phyloP scores from a whole-genome alignment of 2,329 filamentous ascomycete genomes.

The Anthostomella pinea region DNA sequence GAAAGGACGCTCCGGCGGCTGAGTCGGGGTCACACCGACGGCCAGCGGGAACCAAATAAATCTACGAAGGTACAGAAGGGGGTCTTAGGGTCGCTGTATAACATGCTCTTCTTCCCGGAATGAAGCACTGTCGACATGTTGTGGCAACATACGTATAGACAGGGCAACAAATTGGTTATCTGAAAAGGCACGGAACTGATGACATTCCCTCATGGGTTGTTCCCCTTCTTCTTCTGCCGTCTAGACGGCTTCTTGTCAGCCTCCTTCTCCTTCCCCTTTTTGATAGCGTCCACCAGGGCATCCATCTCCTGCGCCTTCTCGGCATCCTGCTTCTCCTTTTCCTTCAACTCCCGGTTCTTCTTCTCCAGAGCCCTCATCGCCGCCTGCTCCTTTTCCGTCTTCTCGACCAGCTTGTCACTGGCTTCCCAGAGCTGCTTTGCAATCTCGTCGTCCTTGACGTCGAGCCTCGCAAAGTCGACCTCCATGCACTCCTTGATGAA shows the following conservation, averaged over 20 bases:
- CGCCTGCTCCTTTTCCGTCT: constrained; percentile 76
- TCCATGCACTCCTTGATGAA: constrained; percentile 87
- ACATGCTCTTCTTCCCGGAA: no score
- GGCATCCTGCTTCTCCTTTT: constrained; percentile 29
- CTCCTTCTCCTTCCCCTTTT: constrained; percentile 31
- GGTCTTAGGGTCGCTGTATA: no score
- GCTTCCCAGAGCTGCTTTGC: constrained; percentile 88
- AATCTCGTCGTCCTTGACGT: constrained; percentile 73
- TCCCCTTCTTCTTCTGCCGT: constrained; percentile 32
- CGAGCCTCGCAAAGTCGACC: constrained; percentile 66
- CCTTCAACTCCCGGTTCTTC: constrained; percentile 36
- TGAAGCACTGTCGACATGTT: no score
- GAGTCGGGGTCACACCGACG: no score
- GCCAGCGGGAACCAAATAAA: no score
- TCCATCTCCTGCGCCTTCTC: constrained; percentile 31
- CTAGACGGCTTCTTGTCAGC: constrained; percentile 31
- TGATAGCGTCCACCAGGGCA: constrained; percentile 28
- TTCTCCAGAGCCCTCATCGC: constrained; percentile 36
- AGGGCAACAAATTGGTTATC: no score
- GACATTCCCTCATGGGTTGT: constrained; percentile 19
- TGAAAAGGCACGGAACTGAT: neutral
- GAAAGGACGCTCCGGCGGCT: no score
- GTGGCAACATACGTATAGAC: no score
- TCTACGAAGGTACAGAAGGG: no score
- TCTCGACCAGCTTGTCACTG: constrained; percentile 80